Conservation (phyloP, 2,329 filamentous ascomycete genomes). For the Fusarium cicatricum region DNA sequence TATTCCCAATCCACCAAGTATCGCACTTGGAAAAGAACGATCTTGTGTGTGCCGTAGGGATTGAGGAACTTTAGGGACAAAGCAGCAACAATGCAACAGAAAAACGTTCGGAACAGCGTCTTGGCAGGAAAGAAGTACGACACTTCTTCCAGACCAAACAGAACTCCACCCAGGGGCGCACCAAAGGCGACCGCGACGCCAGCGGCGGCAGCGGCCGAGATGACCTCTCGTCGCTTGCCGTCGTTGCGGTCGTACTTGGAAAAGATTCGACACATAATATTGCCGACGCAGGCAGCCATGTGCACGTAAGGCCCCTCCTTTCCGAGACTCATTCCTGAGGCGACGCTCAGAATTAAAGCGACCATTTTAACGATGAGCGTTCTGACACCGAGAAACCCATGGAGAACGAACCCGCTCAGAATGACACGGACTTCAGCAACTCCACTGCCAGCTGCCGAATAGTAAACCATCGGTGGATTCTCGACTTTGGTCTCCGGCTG, state of each 20-base stretch:
- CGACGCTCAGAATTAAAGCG: slow-evolving; percentile 85
- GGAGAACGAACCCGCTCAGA: slow-evolving; percentile 95
- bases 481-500: slow-evolving; percentile 49
- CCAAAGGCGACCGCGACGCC: slow-evolving; percentile 96
- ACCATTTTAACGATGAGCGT: slow-evolving; percentile 87
- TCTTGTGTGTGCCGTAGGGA: slow-evolving; percentile 94
- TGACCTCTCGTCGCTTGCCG: slow-evolving; percentile 88
- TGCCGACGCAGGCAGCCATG: slow-evolving; percentile 93
- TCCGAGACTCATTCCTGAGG: slow-evolving; percentile 90
- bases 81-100: slow-evolving; percentile 94
- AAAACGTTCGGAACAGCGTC: slow-evolving; percentile 96
- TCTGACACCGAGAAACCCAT: slow-evolving; percentile 90
- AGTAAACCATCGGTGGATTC: slow-evolving; percentile 84
- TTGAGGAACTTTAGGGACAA: slow-evolving; percentile 94
- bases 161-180: slow-evolving; percentile 83
- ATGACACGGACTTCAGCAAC: slow-evolving; percentile 98
- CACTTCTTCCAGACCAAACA: slow-evolving; percentile 95
- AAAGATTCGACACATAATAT: slow-evolving; percentile 94
- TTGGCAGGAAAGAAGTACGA: slow-evolving; percentile 98
- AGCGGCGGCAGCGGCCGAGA: slow-evolving; percentile 91
- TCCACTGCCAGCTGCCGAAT: slow-evolving; percentile 93
- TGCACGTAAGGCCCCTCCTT: slow-evolving; percentile 98
- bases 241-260: slow-evolving; percentile 94
- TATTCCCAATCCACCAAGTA: slow-evolving; percentile 92
- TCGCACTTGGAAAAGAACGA: slow-evolving; percentile 94